Conservation (phyloP, 2,329 filamentous ascomycete genomes). For the Helotiales sp. region DNA sequence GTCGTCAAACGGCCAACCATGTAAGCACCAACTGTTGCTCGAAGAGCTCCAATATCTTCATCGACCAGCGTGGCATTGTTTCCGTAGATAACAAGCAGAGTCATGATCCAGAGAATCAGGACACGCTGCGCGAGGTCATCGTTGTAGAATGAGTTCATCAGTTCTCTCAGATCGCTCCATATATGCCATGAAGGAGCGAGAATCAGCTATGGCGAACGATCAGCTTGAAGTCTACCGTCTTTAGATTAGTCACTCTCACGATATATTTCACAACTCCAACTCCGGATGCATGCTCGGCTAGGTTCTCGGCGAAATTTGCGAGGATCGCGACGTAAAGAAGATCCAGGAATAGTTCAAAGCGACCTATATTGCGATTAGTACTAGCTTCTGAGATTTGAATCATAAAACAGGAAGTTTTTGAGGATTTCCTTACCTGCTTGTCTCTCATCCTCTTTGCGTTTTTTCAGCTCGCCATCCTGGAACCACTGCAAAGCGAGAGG, state of each 20-base stretch:
- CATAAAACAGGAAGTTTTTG: neutral
- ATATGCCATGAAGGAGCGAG: conserved; percentile 56
- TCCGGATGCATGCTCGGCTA: conserved; percentile 52
- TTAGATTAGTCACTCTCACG: neutral
- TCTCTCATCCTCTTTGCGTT: conserved; percentile 22
- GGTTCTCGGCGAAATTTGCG: conserved; percentile 55
- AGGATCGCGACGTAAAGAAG: conserved; percentile 55
- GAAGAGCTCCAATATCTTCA: conserved; percentile 51
- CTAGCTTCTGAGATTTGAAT: neutral
- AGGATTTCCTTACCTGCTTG: conserved; percentile 33
- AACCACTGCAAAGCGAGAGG: conserved; percentile 30
- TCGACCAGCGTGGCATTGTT: conserved; percentile 54
- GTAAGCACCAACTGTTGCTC: conserved; percentile 53
- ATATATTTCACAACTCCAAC: conserved; percentile 53
- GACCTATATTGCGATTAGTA: conserved; percentile 32
- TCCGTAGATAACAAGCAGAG: conserved; percentile 52
- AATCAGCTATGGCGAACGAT: conserved; percentile 43
- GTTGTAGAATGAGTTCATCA: conserved; percentile 59
- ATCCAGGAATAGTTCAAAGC: conserved; percentile 57
- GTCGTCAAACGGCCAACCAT: conserved; percentile 51
- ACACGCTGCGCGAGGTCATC: conserved; percentile 54
- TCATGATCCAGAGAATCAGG: conserved; percentile 57
- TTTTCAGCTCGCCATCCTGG: conserved; percentile 23
- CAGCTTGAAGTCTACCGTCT: neutral
- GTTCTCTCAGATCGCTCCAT: conserved; percentile 55